Conservation (phyloP, 805 yeast genomes). For the Candida sanyiensis region DNA sequence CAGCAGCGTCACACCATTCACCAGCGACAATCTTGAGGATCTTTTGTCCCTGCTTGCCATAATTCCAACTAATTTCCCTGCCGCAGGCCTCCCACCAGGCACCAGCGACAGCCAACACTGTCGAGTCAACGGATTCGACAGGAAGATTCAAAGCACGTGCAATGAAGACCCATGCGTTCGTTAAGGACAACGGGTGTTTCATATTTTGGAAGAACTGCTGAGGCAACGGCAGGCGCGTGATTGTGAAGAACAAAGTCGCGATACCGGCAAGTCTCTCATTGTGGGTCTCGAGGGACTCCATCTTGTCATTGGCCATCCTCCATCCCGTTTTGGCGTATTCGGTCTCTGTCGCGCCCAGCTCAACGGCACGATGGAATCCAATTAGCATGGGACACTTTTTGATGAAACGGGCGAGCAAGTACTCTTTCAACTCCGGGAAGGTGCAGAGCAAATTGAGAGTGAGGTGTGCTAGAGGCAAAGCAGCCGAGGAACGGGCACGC, state of each 20-base stretch:
- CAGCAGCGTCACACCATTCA: constrained; percentile 49
- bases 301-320: constrained; percentile 45
- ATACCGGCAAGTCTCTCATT: constrained; percentile 88
- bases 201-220: constrained; percentile 24
- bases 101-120: constrained; percentile 66
- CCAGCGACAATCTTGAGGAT: constrained; percentile 41
- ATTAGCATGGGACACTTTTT: constrained; percentile 88
- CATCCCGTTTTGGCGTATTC: constrained; percentile 66
- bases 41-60: constrained; percentile 68
- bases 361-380: constrained; percentile 44
- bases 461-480: constrained; percentile 72
- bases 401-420: constrained; percentile 67
- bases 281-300: constrained; percentile 59
- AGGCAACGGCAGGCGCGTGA: constrained; percentile 48
- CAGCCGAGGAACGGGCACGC: constrained; percentile 67
- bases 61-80: constrained; percentile 44
- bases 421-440: constrained; percentile 37
- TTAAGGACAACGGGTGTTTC: constrained; percentile 51
- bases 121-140: constrained; percentile 44
- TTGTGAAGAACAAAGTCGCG: constrained; percentile 69
- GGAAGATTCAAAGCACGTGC: constrained; percentile 65
- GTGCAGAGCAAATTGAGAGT: constrained; percentile 47
- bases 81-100: constrained; percentile 94
- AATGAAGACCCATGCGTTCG: constrained; percentile 62
- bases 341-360: neutral